phyloP scores from a whole-genome alignment of 352 stramenopile species.

The Globisporangium echinulatum region DNA sequence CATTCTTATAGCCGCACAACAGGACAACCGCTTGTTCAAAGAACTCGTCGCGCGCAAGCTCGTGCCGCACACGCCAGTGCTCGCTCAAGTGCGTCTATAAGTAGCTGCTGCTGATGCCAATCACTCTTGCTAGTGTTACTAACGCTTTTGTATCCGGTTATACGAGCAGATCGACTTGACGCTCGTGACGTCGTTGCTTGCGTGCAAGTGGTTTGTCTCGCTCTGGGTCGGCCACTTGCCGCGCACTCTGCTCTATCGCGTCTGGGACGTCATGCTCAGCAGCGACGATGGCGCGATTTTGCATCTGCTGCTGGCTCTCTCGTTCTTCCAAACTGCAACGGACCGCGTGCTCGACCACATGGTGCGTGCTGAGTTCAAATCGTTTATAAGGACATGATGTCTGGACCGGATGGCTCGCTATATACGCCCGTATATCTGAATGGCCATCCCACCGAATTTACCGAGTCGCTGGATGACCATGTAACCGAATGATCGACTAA shows the following conservation, averaged over 20 bases:
- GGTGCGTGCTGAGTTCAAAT: constrained; percentile 11
- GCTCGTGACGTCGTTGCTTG: constrained; percentile 53
- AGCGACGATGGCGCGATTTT: constrained; percentile 44
- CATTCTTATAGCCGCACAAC: neutral
- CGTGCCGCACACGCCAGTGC: constrained; percentile 34
- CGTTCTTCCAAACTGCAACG: constrained; percentile 44
- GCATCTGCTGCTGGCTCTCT: constrained; percentile 52
- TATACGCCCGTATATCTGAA: too few relatives aligned
- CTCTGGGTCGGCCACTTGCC: constrained; percentile 64
- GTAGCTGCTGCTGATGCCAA: neutral
- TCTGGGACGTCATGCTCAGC: constrained; percentile 61
- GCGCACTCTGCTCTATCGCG: constrained; percentile 28
- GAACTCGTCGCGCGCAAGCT: constrained; percentile 49
- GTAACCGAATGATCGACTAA: too few relatives aligned
- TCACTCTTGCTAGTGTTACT: neutral
- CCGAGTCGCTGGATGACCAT: too few relatives aligned
- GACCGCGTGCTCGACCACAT: constrained; percentile 32
- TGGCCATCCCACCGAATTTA: neutral
- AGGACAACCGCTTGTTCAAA: constrained; percentile 58
- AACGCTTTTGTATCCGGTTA: neutral
- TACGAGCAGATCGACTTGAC: constrained; percentile 36
- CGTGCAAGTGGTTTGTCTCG: constrained; percentile 75
- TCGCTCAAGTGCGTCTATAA: constrained; percentile 30
- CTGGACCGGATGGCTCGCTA: too few relatives aligned
- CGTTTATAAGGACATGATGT: neutral